Base-by-base conservation (phyloP, 2,329 filamentous ascomycete genomes). In the Lomentospora prolificans region DNA sequence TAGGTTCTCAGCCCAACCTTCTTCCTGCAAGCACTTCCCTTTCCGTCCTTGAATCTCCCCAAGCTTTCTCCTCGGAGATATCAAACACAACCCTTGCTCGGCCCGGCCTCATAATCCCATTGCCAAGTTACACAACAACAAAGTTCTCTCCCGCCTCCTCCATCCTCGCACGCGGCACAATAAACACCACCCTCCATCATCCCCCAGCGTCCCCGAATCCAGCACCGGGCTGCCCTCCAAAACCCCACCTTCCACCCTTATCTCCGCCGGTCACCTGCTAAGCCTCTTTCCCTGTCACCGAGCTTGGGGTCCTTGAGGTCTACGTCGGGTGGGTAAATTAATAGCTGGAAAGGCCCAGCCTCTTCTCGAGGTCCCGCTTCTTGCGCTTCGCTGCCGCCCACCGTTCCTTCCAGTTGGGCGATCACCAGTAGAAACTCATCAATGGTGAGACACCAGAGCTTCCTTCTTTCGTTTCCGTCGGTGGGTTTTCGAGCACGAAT, bases 401-500 rank as follows among this genome's bases (percentile, higher is more conserved):
- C 10, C 52, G 33, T 28, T 44, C 33, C 22, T 24, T 25, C 52
- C 52, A 54, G n/a, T 30, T 44, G 6, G 33, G 52, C 52, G 52
- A 44, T 36, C 46, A 36, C 52, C 52, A 54, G 36, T 54, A 54
- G n/a, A 27, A 54, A 54, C 52, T 54, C 52, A 17, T 54, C 52
- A 31, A 54, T 54, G 8, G 52, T 54, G 10, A 54, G 24, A n/a
- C 52, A 54, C 52, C 52, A 54, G 4, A 54, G 25, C 52, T 54
- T 54, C 33, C 52, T 30, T n/a, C 52, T 44, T 9, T 25, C 12
- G 2, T n/a, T 22, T n/a, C 52, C 52, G 4, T 31, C 24, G 22
- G 14, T 4, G 9, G n/a, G 1, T 44, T 14, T 36, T 54, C 52
- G 5, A 54, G 52, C 17, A 54, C 24, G 36, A 54, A 54, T 25